Conservation (phyloP, 441 rosid species). For the Jatropha multifida region DNA sequence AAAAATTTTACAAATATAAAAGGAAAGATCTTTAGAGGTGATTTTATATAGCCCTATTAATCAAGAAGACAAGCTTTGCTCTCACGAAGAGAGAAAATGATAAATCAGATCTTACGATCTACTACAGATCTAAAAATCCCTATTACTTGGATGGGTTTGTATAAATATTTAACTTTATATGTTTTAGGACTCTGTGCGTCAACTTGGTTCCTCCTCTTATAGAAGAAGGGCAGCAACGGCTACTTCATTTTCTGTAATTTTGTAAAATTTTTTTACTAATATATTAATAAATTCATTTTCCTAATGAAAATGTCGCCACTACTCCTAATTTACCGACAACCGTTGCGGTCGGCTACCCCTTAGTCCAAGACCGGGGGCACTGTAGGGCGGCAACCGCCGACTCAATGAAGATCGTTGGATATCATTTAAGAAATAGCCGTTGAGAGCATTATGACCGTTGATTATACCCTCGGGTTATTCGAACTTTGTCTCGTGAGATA, state of each 20-base stretch:
- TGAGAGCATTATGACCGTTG: conserved; percentile 50
- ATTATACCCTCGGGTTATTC: conserved; percentile 31
- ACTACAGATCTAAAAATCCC: conserved; percentile 23
- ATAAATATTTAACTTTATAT: neutral
- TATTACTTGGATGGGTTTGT: neutral
- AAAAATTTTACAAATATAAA: neutral
- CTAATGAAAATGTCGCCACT: conserved; percentile 23
- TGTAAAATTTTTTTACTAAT: neutral
- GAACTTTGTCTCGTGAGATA: conserved; percentile 20
- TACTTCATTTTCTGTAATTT: conserved; percentile 29
- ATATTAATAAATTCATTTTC: neutral
- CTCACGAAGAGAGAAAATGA: neutral
- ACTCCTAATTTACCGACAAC: conserved; percentile 53
- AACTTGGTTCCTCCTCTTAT: conserved; percentile 27
- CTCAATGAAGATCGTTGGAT: conserved; percentile 44
- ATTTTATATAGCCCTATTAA: neutral
- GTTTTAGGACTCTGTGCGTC: conserved; percentile 5
- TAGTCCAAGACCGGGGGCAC: conserved; percentile 41
- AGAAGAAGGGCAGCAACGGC: conserved; percentile 42
- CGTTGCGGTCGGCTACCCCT: conserved; percentile 42
- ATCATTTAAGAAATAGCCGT: conserved; percentile 36
- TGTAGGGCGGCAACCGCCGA: conserved; percentile 86
- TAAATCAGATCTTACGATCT: neutral
- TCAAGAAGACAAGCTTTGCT: neutral
- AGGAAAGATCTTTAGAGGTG: neutral